phyloP scores from a whole-genome alignment of 2,329 filamentous ascomycete species.

The Aureobasidium sp. region DNA sequence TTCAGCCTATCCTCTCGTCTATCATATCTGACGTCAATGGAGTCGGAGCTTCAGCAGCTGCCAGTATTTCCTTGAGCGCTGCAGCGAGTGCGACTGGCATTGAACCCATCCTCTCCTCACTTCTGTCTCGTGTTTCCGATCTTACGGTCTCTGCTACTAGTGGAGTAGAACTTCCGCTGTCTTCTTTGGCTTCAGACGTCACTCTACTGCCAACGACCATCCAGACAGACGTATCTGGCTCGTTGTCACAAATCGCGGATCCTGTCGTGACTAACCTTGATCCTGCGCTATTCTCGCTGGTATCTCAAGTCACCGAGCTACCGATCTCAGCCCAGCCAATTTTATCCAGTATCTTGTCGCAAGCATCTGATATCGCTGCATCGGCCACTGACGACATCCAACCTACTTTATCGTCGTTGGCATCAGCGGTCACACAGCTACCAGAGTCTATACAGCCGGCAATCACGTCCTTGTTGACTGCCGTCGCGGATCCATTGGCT shows the following conservation, averaged over 20 bases:
- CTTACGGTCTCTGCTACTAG: background rate
- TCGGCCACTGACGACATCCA: background rate
- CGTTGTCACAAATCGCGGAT: background rate
- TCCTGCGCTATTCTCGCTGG: background rate
- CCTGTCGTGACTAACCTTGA: background rate
- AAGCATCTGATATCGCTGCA: background rate
- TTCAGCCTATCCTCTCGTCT: background rate
- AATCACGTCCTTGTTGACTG: background rate
- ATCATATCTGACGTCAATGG: background rate
- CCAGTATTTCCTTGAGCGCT: background rate
- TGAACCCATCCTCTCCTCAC: background rate
- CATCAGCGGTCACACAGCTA: background rate
- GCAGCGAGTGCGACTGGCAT: background rate
- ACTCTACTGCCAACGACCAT: background rate
- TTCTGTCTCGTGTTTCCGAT: background rate
- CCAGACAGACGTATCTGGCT: background rate
- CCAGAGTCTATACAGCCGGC: background rate
- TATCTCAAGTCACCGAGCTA: background rate
- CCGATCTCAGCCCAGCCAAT: background rate
- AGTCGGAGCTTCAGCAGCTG: background rate
- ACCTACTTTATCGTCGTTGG: background rate
- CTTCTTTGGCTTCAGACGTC: background rate
- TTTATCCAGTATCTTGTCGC: background rate
- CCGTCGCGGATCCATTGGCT: background rate
- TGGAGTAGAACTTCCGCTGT: background rate